These are phyloP conservation scores for Salix udensis DNA, from an alignment of 345 rosid species.

Conservation along the genomic window DNA sequence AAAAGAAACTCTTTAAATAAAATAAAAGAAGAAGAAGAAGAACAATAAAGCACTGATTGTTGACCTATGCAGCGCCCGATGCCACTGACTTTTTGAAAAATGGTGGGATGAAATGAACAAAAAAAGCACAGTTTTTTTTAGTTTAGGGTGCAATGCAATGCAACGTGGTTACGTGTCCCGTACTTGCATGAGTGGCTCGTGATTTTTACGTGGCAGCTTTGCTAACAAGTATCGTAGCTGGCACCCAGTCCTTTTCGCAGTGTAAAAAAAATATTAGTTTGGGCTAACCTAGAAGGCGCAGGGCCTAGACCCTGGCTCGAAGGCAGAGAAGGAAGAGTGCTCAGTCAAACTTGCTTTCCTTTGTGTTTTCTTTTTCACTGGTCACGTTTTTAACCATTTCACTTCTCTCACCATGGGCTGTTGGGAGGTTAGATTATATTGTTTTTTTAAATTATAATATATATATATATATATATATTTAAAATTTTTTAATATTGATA, in stretches of 20 bases:
- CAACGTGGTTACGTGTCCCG: not conserved
- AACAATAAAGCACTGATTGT: no score
- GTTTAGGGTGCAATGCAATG: no score
- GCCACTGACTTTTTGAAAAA: no score
- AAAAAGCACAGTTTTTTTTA: no score
- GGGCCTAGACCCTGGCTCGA: not conserved
- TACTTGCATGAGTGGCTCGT: constrained; percentile 1
- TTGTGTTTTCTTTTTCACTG: not conserved
- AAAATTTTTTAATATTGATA: no score
- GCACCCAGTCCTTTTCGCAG: not conserved
- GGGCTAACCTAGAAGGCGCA: not conserved
- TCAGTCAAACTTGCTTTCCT: not conserved
- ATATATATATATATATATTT: no score
- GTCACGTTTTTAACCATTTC: not conserved
- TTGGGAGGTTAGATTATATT: no score
- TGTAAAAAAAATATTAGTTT: not conserved
- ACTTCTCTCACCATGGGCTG: not conserved
- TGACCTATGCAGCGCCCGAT: no score
- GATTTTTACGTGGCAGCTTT: not conserved
- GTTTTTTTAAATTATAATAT: no score
- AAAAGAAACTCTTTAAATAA: no score
- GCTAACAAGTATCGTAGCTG: not conserved
- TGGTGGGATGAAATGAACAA: no score
- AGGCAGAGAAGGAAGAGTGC: not conserved
- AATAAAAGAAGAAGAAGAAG: no score